Conservation (phyloP, 1,284 basidiomycete genomes). For the Cryptococcus sp. region DNA sequence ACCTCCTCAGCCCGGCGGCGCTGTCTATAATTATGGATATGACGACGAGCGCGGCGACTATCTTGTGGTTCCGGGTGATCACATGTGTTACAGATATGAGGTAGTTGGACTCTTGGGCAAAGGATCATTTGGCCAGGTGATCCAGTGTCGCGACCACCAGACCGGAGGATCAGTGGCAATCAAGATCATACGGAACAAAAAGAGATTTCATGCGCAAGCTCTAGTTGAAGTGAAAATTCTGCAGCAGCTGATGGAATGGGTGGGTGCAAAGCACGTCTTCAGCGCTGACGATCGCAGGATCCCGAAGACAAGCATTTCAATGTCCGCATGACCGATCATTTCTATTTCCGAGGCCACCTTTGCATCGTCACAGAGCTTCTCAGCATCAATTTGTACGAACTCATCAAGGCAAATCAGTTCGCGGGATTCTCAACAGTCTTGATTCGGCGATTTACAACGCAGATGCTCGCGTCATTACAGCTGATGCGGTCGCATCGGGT, state of each 20-base stretch:
- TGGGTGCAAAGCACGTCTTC: conserved; percentile 52
- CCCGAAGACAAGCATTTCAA: conserved; percentile 95
- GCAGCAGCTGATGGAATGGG: conserved; percentile 95
- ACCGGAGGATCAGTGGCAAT: conserved; percentile 96
- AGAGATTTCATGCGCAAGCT: conserved; percentile 97
- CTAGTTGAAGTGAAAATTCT: conserved; percentile 98
- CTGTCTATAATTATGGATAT: conserved; percentile 89
- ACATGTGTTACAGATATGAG: conserved; percentile 95
- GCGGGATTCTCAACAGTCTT: conserved; percentile 92
- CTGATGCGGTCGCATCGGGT: conserved; percentile 96
- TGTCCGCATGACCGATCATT: conserved; percentile 98
- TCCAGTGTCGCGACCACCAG: conserved; percentile 93
- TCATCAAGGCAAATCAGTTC: conserved; percentile 99
- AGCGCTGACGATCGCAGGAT: conserved; percentile 62
- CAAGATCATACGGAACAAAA: conserved; percentile 99
- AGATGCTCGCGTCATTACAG: conserved; percentile 88
- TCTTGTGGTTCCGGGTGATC: conserved; percentile 83
- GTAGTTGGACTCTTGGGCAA: conserved; percentile 90
- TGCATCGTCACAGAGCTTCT: conserved; percentile 98
- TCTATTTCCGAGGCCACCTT: conserved; percentile 95
- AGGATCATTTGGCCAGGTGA: conserved; percentile 96
- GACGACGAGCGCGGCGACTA: conserved; percentile 99
- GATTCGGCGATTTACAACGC: conserved; percentile 93
- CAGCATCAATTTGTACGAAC: conserved; percentile 97
- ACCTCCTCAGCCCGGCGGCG: conserved; percentile 60